Evolutionary conservation across 257 asterid species (phyloP), one percentile per base, ranked within the genome.

Genomic region (Jasminum sambac): DNA sequence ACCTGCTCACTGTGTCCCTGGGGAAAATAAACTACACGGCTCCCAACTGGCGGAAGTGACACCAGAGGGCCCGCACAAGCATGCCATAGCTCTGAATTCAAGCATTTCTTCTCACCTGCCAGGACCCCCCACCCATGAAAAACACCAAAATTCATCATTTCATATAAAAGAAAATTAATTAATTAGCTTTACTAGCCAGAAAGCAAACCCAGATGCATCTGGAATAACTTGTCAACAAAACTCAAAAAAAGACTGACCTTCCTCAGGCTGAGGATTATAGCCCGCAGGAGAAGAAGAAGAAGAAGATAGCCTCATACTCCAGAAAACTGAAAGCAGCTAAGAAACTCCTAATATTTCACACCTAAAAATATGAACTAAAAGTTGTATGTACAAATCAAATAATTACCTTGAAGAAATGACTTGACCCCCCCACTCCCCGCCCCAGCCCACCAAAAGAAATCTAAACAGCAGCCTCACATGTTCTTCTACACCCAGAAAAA

Each of bases 1-100:
- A 92, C 98, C 96, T 90, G 97, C 78, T 88, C 97, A 67, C 97
- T 92, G 40, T 92, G 98, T 68, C 98, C 98, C 80, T 92, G 98
- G 64, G 96, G 96, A 65, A 91, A 91, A 78, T 91, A 91, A 74
- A 89, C 95, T 8, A 91, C 95, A 21, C 98, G 84, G 77, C 98
- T 88, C 67, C 97, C 97, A 10, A 90, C 72, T 61, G 84, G 90
- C 4, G 98, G 98, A 66, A 92, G 95, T 2, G 98, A 90, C 65
- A 92, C 96, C 67, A 92, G 78, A 4, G 98, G 98, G 41, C 98
- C 98, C 8, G 98, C 98, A 66, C 98, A 92, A 0, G 96, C 98
- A 73, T 92, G 98, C 98, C 98, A 92, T 39, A 92, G 88, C 90
- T 92, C 96, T 17, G 98, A 88, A 79, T 92, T 92, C 88, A 92